These are phyloP conservation scores for Neopestalotiopsis sp. DNA, from an alignment of 2,329 filamentous ascomycete genomes.

Conservation along the genomic window DNA sequence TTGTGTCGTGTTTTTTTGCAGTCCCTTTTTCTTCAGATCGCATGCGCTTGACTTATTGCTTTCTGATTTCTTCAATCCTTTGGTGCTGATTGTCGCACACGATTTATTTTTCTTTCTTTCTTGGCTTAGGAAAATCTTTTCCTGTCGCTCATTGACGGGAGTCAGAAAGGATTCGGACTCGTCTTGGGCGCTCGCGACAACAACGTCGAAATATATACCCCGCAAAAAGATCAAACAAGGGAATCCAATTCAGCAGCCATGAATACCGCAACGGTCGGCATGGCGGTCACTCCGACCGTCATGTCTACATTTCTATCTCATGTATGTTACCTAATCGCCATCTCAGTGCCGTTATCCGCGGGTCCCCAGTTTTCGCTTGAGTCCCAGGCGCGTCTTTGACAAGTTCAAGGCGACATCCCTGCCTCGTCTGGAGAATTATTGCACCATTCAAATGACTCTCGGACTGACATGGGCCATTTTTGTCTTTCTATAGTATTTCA, in stretches of 20 bases:
- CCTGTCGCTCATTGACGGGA: neutral
- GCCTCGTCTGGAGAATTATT: neutral
- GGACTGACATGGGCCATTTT: neutral
- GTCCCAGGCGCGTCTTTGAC: neutral
- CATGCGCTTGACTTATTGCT: neutral
- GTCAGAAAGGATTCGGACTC: neutral
- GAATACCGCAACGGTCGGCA: slow-evolving; percentile 77
- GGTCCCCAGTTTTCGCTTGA: slow-evolving; percentile 2
- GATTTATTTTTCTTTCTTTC: neutral
- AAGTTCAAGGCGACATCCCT: slow-evolving; percentile 15
- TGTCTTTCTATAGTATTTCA: slow-evolving; percentile 69
- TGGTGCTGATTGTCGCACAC: neutral
- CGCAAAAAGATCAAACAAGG: neutral
- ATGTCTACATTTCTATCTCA: slow-evolving; percentile 87
- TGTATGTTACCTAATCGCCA: slow-evolving; percentile 55
- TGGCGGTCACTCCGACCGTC: slow-evolving; percentile 86
- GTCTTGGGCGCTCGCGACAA: neutral
- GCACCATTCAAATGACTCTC: neutral
- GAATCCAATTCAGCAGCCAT: slow-evolving; percentile 35
- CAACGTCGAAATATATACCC: neutral
- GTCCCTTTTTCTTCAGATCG: slow-evolving; percentile 4
- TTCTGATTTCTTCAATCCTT: neutral
- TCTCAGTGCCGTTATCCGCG: slow-evolving; percentile 6
- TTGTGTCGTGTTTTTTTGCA: neutral
- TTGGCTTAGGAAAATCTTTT: neutral